Evolutionary conservation across 108 stramenopile genomes (phyloP).

Genomic region (Nannochloropsis granulata): DNA sequence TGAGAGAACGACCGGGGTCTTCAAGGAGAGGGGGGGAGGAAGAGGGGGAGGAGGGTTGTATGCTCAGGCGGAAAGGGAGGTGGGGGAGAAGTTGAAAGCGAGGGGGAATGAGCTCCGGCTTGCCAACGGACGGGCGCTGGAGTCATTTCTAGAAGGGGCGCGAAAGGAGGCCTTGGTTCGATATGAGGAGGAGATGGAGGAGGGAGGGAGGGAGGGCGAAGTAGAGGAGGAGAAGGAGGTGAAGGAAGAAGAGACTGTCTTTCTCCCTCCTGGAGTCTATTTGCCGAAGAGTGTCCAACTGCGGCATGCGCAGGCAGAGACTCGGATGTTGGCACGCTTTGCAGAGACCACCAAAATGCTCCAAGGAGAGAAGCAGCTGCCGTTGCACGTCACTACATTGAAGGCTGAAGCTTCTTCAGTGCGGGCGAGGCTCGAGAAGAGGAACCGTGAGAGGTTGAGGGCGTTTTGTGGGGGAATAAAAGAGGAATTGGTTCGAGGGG

Average conservation of each 20-base stretch:
- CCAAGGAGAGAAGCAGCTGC: not conserved
- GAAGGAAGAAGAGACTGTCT: not conserved
- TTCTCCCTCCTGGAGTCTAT: not conserved
- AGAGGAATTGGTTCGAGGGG: not conserved
- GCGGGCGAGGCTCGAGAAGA: not conserved
- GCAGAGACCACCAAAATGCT: not conserved
- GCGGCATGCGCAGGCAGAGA: not conserved
- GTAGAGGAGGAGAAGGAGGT: not conserved
- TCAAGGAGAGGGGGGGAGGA: not conserved
- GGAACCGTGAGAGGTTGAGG: not conserved
- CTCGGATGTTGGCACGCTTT: not conserved
- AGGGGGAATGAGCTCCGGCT: not conserved
- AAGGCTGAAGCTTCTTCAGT: not conserved
- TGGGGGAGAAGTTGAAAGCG: not conserved
- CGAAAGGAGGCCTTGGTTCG: not conserved
- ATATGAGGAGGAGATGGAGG: not conserved
- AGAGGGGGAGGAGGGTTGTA: not conserved
- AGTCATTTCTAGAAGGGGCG: not conserved
- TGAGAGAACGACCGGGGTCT: not conserved
- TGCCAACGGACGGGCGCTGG: not conserved
- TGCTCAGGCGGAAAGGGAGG: not conserved
- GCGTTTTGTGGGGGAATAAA: not conserved
- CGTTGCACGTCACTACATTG: not conserved
- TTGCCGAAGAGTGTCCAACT: not conserved
- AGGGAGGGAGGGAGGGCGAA: not conserved